Conservation (phyloP, 331 rosid species). For the Quercus lobata region DNA sequence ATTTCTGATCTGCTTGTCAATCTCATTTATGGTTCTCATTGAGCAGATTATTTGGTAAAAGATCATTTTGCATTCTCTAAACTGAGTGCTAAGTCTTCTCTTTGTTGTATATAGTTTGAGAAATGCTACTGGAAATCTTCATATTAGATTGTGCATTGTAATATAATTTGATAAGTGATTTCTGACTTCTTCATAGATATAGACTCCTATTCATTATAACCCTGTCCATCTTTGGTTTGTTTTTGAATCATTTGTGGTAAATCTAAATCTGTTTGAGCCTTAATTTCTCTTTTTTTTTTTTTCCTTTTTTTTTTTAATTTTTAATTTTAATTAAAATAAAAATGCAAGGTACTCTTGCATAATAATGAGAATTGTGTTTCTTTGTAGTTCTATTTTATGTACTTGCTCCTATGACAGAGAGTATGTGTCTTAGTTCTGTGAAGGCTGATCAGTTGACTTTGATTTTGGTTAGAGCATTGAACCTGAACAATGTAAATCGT, state of each 20-base stretch:
- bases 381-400: background rate
- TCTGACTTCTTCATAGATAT: background rate
- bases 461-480: background rate
- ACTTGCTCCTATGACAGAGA: background rate
- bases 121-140: background rate
- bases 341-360: background rate
- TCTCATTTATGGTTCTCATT: background rate
- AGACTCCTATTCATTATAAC: background rate
- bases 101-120: background rate
- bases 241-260: background rate
- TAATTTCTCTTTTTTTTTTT: background rate
- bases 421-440: too few species aligned
- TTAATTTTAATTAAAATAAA: too few species aligned
- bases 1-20: background rate
- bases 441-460: background rate
- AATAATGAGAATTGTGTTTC: background rate
- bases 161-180: background rate
- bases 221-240: background rate
- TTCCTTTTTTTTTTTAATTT: too few species aligned
- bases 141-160: background rate
- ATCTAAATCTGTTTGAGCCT: background rate
- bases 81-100: background rate
- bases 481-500: background rate
- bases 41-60: background rate
- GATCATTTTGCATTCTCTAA: background rate